Base-by-base conservation (phyloP, 441 rosid genomes). In the Jatropha podagrica region DNA sequence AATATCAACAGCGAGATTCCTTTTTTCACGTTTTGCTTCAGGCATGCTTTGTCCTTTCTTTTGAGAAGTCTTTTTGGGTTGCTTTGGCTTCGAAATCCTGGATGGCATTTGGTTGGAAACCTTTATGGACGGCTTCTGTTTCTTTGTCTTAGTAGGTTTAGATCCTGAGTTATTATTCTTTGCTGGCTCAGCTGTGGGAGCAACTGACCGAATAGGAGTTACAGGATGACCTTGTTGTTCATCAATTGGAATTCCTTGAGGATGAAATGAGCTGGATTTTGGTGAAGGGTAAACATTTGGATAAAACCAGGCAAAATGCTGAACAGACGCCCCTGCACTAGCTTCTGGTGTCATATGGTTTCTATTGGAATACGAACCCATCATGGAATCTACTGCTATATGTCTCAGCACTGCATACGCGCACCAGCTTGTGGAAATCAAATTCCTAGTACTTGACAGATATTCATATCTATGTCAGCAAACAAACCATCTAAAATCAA, bases 11-110 rank as follows among this genome's bases (percentile, higher is more conserved):
- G 81, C 66, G 23, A 81, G 85, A 75, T 81, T 80, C 73, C 82
- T 89, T 76, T 77, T 89, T 78, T 85, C 89, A 0, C 85, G 86
- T 70, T 67, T 89, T 48, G 79, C 78, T 76, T 76, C 88, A 0
- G 86, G 90, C 65, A 79, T 60, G 81, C 49, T 72, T 1, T 73
- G 79, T 76, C 76, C 80, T 56, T 85, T 70, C 76, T 82, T 86
- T 41, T 72, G 73, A n/a, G 83, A 78, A 63, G 78, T 84, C 83
- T 83, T 86, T 56, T 66, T 84, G 40, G 79, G 80, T 65, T 78
- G 83, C 74, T 88, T 88, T 68, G 82, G 85, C 79, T 76, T 87
- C 74, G 69, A 64, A 41, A 64, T 68, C 76, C 85, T 75, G 20
- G 80, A 64, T 59, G 82, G 78, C 44, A 79, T 61, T 71, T 76